Evolutionary conservation across 495 filamentous ascomycete genomes (phyloP).

Genomic region (Hypoxylon intermedium): DNA sequence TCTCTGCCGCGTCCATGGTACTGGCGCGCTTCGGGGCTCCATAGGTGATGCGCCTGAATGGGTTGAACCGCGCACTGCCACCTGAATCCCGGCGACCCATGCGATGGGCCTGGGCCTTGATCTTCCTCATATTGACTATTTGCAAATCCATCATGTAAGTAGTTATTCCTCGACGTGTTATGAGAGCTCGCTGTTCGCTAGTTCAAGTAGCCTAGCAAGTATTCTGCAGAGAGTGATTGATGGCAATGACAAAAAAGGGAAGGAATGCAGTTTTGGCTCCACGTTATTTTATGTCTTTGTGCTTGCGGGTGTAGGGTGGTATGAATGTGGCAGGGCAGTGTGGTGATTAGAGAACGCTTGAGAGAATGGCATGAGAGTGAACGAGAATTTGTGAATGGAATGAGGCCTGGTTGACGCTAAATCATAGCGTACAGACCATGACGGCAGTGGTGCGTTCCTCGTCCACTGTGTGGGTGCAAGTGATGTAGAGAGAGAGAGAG

Average conservation of each 20-base stretch:
- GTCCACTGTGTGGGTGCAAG: background rate
- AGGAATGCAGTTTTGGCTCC: background rate
- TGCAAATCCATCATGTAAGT: constrained; percentile 43
- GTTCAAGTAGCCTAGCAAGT: constrained; percentile 1
- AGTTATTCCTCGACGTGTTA: constrained; percentile 3
- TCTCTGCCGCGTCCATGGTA: constrained; percentile 36
- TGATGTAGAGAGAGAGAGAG: constrained; percentile 4
- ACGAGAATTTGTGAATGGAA: constrained; percentile 1
- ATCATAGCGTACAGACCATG: constrained; percentile 5
- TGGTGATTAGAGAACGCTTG: constrained; percentile 5
- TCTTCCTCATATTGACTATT: constrained; percentile 46
- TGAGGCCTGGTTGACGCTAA: constrained; percentile 23
- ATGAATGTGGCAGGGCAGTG: constrained; percentile 26
- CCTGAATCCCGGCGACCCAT: constrained; percentile 39
- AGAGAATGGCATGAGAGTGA: constrained; percentile 7
- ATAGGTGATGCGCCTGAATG: constrained; percentile 44
- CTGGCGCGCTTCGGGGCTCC: constrained; percentile 30
- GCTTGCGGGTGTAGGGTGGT: background rate
- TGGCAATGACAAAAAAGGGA: background rate
- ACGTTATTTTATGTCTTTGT: constrained; percentile 18
- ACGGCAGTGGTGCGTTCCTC: constrained; percentile 3
- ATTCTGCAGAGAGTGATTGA: background rate
- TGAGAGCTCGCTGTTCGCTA: background rate
- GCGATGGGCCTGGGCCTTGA: constrained; percentile 44
- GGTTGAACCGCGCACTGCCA: constrained; percentile 41